phyloP scores from a whole-genome alignment of 768 basidiomycete genomes.

The Phylloporus sp. region DNA sequence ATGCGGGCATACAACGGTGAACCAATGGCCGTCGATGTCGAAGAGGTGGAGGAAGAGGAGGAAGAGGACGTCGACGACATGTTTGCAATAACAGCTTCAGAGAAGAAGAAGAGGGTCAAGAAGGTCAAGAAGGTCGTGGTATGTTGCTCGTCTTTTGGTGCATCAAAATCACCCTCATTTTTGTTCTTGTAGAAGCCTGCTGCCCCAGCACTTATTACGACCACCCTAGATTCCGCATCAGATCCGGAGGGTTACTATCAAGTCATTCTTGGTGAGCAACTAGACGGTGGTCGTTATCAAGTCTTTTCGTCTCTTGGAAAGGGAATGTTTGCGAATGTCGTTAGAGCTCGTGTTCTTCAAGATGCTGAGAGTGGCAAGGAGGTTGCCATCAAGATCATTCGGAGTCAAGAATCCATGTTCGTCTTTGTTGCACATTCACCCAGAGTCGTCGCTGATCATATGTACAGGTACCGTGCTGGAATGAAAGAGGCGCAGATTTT shows the following conservation, averaged over 20 bases:
- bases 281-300: conserved; percentile 90
- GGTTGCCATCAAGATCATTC: conserved; percentile 95
- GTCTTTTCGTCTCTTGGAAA: conserved; percentile 94
- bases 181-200: conserved; percentile 38
- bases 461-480: conserved; percentile 85
- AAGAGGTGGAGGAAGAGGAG: conserved; percentile 53
- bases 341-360: conserved; percentile 78
- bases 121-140: conserved; percentile 57
- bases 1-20: conserved; percentile 49
- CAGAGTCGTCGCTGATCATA: conserved; percentile 2
- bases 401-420: conserved; percentile 95
- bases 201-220: conserved; percentile 63
- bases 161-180: conserved; percentile 1
- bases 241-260: conserved; percentile 96
- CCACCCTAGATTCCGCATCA: conserved; percentile 84
- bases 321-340: conserved; percentile 98
- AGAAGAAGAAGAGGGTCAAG: conserved; percentile 50
- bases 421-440: conserved; percentile 29
- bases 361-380: conserved; percentile 60
- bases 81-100: conserved; percentile 64
- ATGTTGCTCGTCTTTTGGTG: conserved; percentile 17
- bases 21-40: conserved; percentile 37
- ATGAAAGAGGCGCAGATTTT: conserved; percentile 89
- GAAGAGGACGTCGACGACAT: conserved; percentile 93
- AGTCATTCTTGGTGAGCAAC: conserved; percentile 88